phyloP scores from a whole-genome alignment of 2,329 filamentous ascomycete species.

The Ceratocystiopsis minuta region DNA sequence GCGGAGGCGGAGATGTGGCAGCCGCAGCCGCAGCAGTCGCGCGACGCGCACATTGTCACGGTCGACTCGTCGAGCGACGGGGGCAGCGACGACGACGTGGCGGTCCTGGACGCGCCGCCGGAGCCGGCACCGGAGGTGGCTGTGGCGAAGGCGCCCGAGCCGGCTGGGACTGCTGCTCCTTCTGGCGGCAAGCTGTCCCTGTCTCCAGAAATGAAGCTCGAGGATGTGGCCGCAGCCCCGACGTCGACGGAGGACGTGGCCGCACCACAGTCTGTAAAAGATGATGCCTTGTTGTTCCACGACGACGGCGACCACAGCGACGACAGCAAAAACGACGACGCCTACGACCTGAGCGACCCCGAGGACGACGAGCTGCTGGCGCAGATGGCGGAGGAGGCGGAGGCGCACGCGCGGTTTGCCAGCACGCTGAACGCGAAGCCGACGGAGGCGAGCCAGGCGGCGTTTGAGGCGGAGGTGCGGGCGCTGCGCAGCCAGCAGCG shows the following conservation, averaged over 20 bases:
- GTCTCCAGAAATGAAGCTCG: conserved; percentile 17
- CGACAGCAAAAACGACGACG: conserved; percentile 38
- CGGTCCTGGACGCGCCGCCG: conserved; percentile 34
- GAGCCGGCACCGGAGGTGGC: conserved; percentile 4
- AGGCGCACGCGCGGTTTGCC: conserved; percentile 87
- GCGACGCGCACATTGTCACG: conserved; percentile 27
- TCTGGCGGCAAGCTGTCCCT: conserved; percentile 2
- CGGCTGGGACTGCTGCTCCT: background rate
- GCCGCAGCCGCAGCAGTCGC: conserved; percentile 23
- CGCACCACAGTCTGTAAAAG: background rate
- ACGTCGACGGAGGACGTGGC: too few relatives aligned
- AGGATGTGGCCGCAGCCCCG: conserved; percentile 14
- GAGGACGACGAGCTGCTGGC: conserved; percentile 81
- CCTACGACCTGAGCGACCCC: conserved; percentile 62
- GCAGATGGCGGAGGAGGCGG: conserved; percentile 74
- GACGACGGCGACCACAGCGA: conserved; percentile 8
- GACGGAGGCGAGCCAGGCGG: conserved; percentile 48
- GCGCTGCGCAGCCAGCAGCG: conserved; percentile 86
- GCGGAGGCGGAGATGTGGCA: conserved; percentile 34
- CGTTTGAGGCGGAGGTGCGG: conserved; percentile 77
- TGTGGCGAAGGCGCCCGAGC: background rate
- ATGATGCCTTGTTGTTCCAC: conserved; percentile 11
- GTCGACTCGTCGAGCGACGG: conserved; percentile 42
- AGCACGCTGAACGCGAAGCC: conserved; percentile 67
- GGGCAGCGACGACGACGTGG: conserved; percentile 25